Evolutionary conservation across 2,329 filamentous ascomycete species (phyloP), one percentile per base, ranked within the genome.

Genomic region (Nothophoma quercina): DNA sequence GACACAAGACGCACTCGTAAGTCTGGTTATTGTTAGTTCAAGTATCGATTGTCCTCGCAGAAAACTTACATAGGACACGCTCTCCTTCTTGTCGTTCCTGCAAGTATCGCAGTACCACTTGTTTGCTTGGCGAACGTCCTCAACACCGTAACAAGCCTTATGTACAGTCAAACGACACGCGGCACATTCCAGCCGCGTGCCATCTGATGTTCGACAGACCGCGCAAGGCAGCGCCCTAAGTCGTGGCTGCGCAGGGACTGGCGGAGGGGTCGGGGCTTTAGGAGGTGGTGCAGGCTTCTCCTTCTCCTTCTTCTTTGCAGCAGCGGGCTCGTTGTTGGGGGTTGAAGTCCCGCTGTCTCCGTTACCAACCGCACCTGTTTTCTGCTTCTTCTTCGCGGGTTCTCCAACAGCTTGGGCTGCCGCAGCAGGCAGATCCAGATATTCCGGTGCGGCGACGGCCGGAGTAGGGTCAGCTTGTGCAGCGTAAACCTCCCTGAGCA

Each of bases 21-120:
- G 89, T 87, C 88, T 89, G 62, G 26, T 44, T 45, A 32, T 25
- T 48, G 56, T 73, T 58, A 73, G 58, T 41, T 43, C n/a, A 9
- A 30, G 12, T 8, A 30, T 19, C 10, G 13, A 32, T 6, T 8
- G 7, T 28, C 9, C 16, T 16, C 3, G 19, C 16, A 10, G 7
- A 21, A 4, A 7, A 23, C 86, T 72, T 81, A 90, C 88, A 51
- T 96, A 93, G n/a, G 95, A 97, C 35, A 96, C 88, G 61, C 91
- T 87, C 5, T 93, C 92, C 66, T 88, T 93, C 72, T 92, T 91
- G 71, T 99, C 95, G 69, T 99, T 99, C 29, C 87, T 82, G 75
- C 95, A 99, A 84, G 93, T 96, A 75, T 98, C 95, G 74, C 95
- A 99, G 32, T 88, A 85, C 95, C 95, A 99, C 75, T 96, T 96